Conservation (phyloP, 2,329 filamentous ascomycete genomes). For the Ambrosiella beaveri region DNA sequence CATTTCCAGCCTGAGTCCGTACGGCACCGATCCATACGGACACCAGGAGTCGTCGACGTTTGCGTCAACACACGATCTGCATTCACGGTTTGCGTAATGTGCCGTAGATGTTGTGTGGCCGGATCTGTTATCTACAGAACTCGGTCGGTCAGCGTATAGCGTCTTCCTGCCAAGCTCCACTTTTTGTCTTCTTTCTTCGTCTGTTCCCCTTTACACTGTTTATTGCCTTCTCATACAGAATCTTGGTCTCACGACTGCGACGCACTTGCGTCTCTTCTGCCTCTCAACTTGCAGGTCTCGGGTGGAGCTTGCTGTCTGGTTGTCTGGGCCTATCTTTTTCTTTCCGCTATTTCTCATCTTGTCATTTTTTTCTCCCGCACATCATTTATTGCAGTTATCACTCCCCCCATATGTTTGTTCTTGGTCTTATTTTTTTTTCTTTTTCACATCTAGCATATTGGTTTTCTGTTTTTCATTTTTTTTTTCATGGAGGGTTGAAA, state of each 20-base stretch:
- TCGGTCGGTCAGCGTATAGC: not conserved
- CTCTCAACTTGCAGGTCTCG: not conserved
- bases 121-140: no score
- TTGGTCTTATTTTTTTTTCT: not conserved
- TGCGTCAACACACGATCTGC: slow-evolving; percentile 5
- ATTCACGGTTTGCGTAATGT: slow-evolving; percentile 7
- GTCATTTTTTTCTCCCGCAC: not conserved
- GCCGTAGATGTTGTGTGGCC: no score
- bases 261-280: not conserved
- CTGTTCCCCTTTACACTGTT: not conserved
- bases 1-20: slow-evolving; percentile 3
- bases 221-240: not conserved
- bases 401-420: not conserved
- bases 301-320: not conserved
- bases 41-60: slow-evolving; percentile 12
- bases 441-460: no score
- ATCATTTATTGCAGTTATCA: not conserved
- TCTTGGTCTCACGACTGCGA: not conserved
- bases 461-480: not conserved
- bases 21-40: slow-evolving; percentile 6
- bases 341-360: no score
- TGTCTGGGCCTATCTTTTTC: not conserved
- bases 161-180: not conserved
- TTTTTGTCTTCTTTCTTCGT: not conserved
- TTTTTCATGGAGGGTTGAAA: not conserved